Conservation (phyloP, 768 basidiomycete genomes). For the Tylopilus subfusipes region DNA sequence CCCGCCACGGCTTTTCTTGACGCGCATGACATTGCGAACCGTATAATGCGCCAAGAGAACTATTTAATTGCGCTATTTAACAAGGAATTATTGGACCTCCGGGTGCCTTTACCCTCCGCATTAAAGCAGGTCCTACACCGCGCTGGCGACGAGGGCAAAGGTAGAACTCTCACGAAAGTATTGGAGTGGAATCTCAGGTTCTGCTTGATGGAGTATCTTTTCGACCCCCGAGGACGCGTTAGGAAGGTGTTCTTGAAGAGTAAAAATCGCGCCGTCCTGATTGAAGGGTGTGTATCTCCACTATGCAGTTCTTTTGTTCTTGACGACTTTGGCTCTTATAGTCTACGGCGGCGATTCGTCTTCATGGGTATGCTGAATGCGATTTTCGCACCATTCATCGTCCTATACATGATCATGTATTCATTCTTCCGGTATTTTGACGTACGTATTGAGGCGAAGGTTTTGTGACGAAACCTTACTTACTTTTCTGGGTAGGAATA, state of each 20-base stretch:
- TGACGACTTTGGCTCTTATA: slow-evolving; percentile 30
- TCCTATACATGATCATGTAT: slow-evolving; percentile 93
- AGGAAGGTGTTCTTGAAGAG: slow-evolving; percentile 88
- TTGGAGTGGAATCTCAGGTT: slow-evolving; percentile 97
- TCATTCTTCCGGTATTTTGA: slow-evolving; percentile 99
- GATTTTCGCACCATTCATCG: slow-evolving; percentile 94
- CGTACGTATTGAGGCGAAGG: slow-evolving; percentile 44
- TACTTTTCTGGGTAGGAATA: slow-evolving; percentile 67
- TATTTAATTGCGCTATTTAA: slow-evolving; percentile 98
- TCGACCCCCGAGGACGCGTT: slow-evolving; percentile 86
- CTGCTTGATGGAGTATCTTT: slow-evolving; percentile 93
- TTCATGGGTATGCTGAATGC: slow-evolving; percentile 98
- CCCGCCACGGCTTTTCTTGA: slow-evolving; percentile 84
- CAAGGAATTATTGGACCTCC: slow-evolving; percentile 89
- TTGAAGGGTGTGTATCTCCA: slow-evolving; percentile 66
- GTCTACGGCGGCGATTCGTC: slow-evolving; percentile 80
- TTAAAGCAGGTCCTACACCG: slow-evolving; percentile 48
- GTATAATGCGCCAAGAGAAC: slow-evolving; percentile 97
- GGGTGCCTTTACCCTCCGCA: slow-evolving; percentile 69
- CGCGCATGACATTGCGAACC: slow-evolving; percentile 96
- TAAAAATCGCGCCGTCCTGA: slow-evolving; percentile 70
- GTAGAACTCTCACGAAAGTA: slow-evolving; percentile 79
- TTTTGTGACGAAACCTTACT: neutral
- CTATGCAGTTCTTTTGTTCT: neutral
- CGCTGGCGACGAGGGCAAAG: slow-evolving; percentile 55